A percentile compares a stretch with the other conserved stretches of the same genome.
Conservation (phyloP, 192 early-diverging fungal genomes). For the Phlyctochytrium arcticum region DNA sequence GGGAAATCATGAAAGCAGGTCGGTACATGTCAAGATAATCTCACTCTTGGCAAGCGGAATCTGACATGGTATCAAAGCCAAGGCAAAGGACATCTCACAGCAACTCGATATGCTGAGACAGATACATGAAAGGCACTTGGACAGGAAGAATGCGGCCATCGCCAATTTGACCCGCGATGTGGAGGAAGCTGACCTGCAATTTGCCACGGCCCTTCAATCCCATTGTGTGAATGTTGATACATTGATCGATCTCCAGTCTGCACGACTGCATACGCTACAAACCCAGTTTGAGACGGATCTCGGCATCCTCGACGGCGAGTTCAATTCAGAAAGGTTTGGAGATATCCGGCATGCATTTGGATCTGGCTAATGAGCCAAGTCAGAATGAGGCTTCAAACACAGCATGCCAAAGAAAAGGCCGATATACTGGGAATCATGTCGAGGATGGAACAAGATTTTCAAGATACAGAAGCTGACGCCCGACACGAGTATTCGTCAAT, state of each 20-base stretch:
- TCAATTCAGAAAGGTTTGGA: conserved; percentile 47
- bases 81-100: conserved; percentile 34
- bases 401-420: conserved; percentile 48
- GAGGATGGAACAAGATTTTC: conserved; percentile 52
- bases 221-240: conserved; percentile 57
- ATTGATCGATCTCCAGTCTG: conserved; percentile 50
- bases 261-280: conserved; percentile 39
- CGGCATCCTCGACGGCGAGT: conserved; percentile 47
- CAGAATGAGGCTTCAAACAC: conserved; percentile 41
- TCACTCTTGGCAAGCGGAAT: not conserved
- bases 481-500: conserved; percentile 56
- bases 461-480: conserved; percentile 59
- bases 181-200: conserved; percentile 54
- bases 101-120: conserved; percentile 43
- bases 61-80: conserved; percentile 28
- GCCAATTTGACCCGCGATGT: conserved; percentile 37
- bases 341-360: not conserved
- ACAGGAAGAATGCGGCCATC: conserved; percentile 41
- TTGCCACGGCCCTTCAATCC: conserved; percentile 44
- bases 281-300: conserved; percentile 49
- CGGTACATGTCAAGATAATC: not conserved
- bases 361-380: not conserved
- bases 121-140: conserved; percentile 50
- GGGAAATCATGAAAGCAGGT: conserved; percentile 61
- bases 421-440: conserved; percentile 56